Conservation (phyloP, 139 green algal species). For the Desmodesmus armatus region DNA sequence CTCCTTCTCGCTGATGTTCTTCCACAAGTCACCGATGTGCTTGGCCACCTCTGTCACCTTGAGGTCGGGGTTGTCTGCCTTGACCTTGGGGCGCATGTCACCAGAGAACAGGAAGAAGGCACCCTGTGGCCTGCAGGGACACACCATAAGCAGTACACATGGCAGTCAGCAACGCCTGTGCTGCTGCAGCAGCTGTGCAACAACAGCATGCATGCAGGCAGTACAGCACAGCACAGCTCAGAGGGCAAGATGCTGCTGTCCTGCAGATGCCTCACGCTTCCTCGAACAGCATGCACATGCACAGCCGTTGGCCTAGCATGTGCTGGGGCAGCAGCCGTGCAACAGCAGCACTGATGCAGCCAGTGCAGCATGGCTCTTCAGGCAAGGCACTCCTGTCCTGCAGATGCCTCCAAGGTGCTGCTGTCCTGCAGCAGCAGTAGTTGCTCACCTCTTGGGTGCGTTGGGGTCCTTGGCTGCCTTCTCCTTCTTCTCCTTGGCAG, state of each 20-base stretch:
- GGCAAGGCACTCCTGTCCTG: constrained; percentile 24
- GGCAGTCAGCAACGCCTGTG: not conserved
- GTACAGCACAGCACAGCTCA: not conserved
- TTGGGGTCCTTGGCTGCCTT: constrained; percentile 45
- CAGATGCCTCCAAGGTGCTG: constrained; percentile 11
- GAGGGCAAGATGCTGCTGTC: not conserved
- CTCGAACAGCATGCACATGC: not conserved
- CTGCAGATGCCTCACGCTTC: not conserved
- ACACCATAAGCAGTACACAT: not conserved
- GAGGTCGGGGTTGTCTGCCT: constrained; percentile 53
- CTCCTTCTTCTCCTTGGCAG: constrained; percentile 46
- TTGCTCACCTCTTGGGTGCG: constrained; percentile 22
- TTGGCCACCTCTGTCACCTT: constrained; percentile 60
- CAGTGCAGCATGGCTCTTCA: not conserved
- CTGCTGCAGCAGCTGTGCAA: not conserved
- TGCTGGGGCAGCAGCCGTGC: not conserved
- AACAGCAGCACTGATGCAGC: not conserved
- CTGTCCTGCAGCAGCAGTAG: no score
- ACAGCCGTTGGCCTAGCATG: constrained; percentile 17
- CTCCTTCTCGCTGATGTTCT: constrained; percentile 53
- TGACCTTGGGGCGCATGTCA: constrained; percentile 57
- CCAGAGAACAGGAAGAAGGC: constrained; percentile 83
- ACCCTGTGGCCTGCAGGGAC: constrained; percentile 29
- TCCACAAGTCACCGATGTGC: constrained; percentile 66
- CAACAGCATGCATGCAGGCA: not conserved